A percentile compares a stretch with the other conserved stretches of the same genome.
These are phyloP conservation scores for Amphichorda felina DNA, from an alignment of 2,329 filamentous ascomycete genomes.

Conservation along the genomic window DNA sequence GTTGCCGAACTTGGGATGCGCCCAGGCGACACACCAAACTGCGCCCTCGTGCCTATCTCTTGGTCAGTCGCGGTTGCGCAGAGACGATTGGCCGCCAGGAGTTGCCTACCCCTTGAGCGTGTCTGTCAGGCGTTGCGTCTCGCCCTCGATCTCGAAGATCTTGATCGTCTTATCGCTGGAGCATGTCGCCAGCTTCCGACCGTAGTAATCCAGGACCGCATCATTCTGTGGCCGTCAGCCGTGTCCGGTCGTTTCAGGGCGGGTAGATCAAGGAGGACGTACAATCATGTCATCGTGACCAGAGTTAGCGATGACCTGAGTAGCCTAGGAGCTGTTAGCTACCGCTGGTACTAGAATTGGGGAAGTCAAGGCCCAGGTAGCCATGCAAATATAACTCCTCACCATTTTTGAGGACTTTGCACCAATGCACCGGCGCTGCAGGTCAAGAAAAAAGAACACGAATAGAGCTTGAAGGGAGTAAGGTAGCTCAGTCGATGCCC, in stretches of 20 bases:
- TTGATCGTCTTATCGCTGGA: slow-evolving; percentile 98
- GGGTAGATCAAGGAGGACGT: slow-evolving; percentile 29
- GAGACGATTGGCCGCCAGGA: no score
- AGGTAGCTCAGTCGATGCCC: not conserved
- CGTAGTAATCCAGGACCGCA: slow-evolving; percentile 97
- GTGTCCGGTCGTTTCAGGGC: not conserved
- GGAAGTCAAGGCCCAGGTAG: no score
- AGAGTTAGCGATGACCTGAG: slow-evolving; percentile 32
- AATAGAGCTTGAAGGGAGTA: not conserved
- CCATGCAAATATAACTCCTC: no score
- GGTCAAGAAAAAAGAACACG: not conserved
- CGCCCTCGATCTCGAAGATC: slow-evolving; percentile 96
- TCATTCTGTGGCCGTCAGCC: slow-evolving; percentile 54
- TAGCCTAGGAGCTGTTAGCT: slow-evolving; percentile 22
- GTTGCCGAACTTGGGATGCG: slow-evolving; percentile 96
- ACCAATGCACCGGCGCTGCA: not conserved
- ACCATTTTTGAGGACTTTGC: slow-evolving; percentile 4
- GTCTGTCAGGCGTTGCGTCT: slow-evolving; percentile 79
- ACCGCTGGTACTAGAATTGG: not conserved
- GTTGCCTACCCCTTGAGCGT: slow-evolving; percentile 97
- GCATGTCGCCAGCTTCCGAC: slow-evolving; percentile 88
- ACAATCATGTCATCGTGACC: slow-evolving; percentile 99
- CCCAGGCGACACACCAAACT: slow-evolving; percentile 97
- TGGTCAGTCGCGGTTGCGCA: no score
- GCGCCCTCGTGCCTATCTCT: slow-evolving; percentile 78